Base-by-base conservation (phyloP, 1,284 basidiomycete species). In the Ceratobasidium sp. region DNA sequence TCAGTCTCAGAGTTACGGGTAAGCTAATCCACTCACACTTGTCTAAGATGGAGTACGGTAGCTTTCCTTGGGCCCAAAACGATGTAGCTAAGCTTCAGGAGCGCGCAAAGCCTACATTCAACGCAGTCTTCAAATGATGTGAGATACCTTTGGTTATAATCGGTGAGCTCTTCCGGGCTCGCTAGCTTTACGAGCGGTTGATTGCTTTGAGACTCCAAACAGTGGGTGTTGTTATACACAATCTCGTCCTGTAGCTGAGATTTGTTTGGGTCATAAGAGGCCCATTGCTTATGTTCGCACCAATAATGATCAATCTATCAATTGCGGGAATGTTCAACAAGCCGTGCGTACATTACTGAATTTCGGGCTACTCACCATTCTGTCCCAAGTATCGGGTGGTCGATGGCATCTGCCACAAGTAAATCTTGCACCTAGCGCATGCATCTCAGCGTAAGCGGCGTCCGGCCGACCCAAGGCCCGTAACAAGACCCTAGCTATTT, bases 151-250 rank as follows among this genome's bases (percentile, higher is more conserved):
- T 47, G 36, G 27, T 62, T 62, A 15, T 45, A 60, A 14, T 48
- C 45, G 14, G 62, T 44, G 11, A 73, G 33, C 59, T 73, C 71
- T 54, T 73, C 22, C 3, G n/a, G 17, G 31, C 33, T 47, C 24
- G 62, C 9, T 24, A 73, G 71, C n/a, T 31, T 62, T 33, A 73
- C 59, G n/a, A 73, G 71, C 48, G 71, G 71, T 15, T 51, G 33
- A 22, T 33, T 24, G 24, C 24, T 51, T 14, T 14, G 22, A 8
- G 45, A 22, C 15, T 63, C 33, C 48, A 59, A 41, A 19, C 59
- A 59, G 36, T 73, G 71, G 19, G 63, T 24, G 29, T 73, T 53
- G 33, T 73, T 73, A 48, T 41, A 73, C 2, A 44, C 36, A 50
- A 73, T 63, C 22, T 48, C 59, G 8, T 59, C 57, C 7, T 19